Base-by-base conservation (phyloP, 2,329 filamentous ascomycete species). In the Monosporascus sp. region DNA sequence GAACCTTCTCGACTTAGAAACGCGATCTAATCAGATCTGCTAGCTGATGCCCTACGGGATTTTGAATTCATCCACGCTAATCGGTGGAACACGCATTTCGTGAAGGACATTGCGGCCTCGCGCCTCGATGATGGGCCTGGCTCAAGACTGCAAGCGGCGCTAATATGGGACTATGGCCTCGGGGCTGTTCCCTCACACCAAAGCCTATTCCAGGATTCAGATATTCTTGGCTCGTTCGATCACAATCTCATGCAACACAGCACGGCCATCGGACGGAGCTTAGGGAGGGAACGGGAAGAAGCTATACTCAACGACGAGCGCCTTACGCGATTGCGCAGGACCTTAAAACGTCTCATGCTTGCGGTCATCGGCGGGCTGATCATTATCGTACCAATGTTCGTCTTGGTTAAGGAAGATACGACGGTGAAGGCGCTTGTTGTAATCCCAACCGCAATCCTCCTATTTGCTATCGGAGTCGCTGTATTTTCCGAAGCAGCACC, bases 21-120 rank as follows among this genome's bases (percentile, higher is more conserved):
- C 15, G 35, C 17, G 17, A 18, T 15, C 7, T n/a, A n/a, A 7
- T 37, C 20, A 46, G 36, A 49, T 39, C 2, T 35, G 47, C 47
- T 27, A 52, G 53, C 53, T 27, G 37, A 48, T 31, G 35, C 50
- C 18, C 50, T 55, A 41, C 50, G 48, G 27, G 39, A 53, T n/a
- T 55, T 53, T 41, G 54, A 55, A 41, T 55, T 55, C 18, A 53
- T 55, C 14, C 50, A 55, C 22, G 52, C 54, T 14, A 55, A 55
- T 39, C 48, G 54, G 15, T 53, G 54, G 54, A 50, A 53, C 38
- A 55, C 54, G 5, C 18, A 55, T 14, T 55, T 55, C 43, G 54
- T 55, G 31, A 53, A 53, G 46, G 48, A 53, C 20, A 55, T 55
- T 27, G 48, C 54, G 39, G 54, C 54, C 15, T 55, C 50, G 41